Evolutionary conservation across 371 early-diverging fungal genomes (phyloP), one percentile per base, ranked within the genome.

Genomic region (Saksenaea oblongispora): DNA sequence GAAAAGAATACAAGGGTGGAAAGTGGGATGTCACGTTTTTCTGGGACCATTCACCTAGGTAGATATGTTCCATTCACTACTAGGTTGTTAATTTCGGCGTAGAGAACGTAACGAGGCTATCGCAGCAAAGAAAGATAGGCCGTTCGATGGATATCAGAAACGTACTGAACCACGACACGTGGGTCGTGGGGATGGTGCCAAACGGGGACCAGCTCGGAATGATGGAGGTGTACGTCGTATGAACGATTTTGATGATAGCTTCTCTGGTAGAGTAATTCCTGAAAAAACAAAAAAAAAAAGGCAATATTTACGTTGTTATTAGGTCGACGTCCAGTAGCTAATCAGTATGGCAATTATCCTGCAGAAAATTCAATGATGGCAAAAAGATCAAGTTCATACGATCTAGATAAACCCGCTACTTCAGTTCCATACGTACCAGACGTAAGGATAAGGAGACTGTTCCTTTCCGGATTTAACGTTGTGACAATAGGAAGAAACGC

Each of bases 1-100:
- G 76, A 22, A 55, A 65, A 37, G 60, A 62, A 11, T 81, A 75
- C 41, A 73, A 82, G 22, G 80, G 74, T 24, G 83, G 82, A 15
- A 59, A 34, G 22, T 77, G 85, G 72, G 79, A 81, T 55, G 72
- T 79, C 9, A 65, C 76, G 9, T 83, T 78, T 64, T 73, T 79
- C 27, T 85, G 86, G 86, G 86, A 85, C 59, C 73, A 77, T 64
- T 70, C 82, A 5, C 69, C 72, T 47, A 82, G 73, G 75, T 80
- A 71, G 54, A 70, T 74, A 13, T 5, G 27, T 31, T 27, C 18
- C 53, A 22, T 2, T 11, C 22, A 0, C 3, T 10, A 14, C 9
- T 26, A 0, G 24, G 11, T 13, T 41, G 10, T 53, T 41, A 24
- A 60, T 18, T 9, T 9, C 26, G n/a, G 10, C 13, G 28, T 51